Conservation (phyloP, 352 stramenopile genomes). For the Sclerospora graminicola region DNA sequence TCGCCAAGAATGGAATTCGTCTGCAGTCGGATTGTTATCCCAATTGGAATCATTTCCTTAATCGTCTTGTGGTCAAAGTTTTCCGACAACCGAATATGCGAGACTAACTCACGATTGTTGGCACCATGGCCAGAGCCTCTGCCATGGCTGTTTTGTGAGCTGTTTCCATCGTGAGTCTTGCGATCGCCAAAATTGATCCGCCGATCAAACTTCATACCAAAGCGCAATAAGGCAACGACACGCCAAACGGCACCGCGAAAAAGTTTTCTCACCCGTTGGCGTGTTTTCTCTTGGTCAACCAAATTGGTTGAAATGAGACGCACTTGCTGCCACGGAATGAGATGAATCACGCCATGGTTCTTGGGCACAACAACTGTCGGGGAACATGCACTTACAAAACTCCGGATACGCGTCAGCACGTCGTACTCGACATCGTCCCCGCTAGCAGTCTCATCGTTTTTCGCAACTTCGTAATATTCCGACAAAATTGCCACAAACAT, state of each 20-base stretch:
- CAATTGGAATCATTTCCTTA: constrained; percentile 83
- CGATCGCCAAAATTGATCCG: constrained; percentile 68
- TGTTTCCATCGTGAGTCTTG: constrained; percentile 25
- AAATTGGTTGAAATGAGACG: constrained; percentile 83
- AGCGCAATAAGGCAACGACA: constrained; percentile 77
- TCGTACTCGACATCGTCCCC: constrained; percentile 79
- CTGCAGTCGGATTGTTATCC: constrained; percentile 71
- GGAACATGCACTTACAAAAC: constrained; percentile 62
- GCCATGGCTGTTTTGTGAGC: constrained; percentile 4
- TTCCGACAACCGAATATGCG: constrained; percentile 76
- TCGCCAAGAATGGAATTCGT: constrained; percentile 72
- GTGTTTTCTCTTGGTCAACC: constrained; percentile 76
- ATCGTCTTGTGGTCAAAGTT: constrained; percentile 88
- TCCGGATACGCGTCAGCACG: constrained; percentile 67
- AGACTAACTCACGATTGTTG: constrained; percentile 40
- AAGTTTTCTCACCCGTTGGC: constrained; percentile 68
- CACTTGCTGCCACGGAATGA: constrained; percentile 66
- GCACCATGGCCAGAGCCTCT: constrained; percentile 9
- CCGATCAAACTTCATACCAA: constrained; percentile 83
- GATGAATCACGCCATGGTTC: constrained; percentile 64
- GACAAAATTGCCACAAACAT: constrained; percentile 87
- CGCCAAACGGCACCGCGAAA: constrained; percentile 81
- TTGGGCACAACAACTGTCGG: constrained; percentile 66
- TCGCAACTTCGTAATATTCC: constrained; percentile 80
- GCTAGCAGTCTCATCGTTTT: constrained; percentile 57